These are phyloP conservation scores for Leishmania martiniquensis DNA, from an alignment of 208 protist species.

Conservation along the genomic window DNA sequence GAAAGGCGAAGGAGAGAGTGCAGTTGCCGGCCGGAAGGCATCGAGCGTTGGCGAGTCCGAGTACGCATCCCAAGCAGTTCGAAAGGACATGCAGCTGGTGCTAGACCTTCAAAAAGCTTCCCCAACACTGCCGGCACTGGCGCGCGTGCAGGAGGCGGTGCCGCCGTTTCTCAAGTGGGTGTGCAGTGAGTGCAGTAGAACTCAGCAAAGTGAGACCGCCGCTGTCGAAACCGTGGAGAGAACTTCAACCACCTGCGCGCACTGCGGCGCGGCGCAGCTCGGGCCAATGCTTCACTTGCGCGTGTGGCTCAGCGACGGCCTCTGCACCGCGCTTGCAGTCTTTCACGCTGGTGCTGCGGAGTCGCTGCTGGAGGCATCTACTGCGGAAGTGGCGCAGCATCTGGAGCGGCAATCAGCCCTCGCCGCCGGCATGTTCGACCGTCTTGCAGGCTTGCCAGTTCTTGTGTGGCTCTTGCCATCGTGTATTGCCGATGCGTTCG, in stretches of 20 bases:
- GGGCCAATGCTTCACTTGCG: slow-evolving; percentile 26
- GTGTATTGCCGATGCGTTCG: background rate
- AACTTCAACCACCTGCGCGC: slow-evolving; percentile 19
- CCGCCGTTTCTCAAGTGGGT: slow-evolving; percentile 15
- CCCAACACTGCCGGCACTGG: slow-evolving; percentile 30
- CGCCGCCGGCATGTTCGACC: background rate
- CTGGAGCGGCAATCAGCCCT: background rate
- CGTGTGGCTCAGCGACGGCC: slow-evolving; percentile 51
- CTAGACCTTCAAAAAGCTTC: slow-evolving; percentile 22
- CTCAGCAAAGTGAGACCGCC: background rate
- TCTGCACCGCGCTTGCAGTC: slow-evolving; percentile 24
- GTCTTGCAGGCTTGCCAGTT: slow-evolving; percentile 49
- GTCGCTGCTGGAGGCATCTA: slow-evolving; percentile 33
- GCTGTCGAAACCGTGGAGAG: background rate
- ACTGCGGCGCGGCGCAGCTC: slow-evolving; percentile 28
- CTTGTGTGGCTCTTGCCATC: slow-evolving; percentile 49
- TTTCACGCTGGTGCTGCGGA: slow-evolving; percentile 36
- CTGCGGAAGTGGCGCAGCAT: slow-evolving; percentile 9
- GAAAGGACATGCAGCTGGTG: slow-evolving; percentile 16
- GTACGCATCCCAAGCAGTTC: background rate
- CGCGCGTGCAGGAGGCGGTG: slow-evolving; percentile 19
- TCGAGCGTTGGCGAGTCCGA: background rate
- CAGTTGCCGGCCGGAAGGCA: background rate
- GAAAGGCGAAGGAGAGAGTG: background rate
- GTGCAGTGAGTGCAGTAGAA: slow-evolving; percentile 9